A percentile compares a stretch with the other conserved stretches of the same genome.
These are phyloP conservation scores for Sporothrix phasma DNA, from an alignment of 2,329 filamentous ascomycete species.

Conservation along the genomic window DNA sequence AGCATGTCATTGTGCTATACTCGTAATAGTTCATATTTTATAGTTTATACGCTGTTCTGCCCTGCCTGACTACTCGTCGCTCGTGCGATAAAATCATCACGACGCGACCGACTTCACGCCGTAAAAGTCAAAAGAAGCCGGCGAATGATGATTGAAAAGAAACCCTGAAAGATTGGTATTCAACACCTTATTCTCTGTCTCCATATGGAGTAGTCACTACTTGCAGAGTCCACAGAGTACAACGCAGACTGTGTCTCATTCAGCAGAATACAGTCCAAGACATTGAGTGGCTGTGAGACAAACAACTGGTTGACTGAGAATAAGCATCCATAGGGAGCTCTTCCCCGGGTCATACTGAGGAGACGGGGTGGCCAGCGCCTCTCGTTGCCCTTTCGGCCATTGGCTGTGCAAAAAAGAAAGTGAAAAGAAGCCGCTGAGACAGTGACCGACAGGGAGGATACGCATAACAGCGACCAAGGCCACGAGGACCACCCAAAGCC, in stretches of 20 bases:
- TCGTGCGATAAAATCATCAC: neutral
- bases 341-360: neutral
- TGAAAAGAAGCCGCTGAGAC: conserved; percentile 1
- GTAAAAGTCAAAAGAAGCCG: neutral
- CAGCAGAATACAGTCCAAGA: neutral
- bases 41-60: too few relatives aligned
- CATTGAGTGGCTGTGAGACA: neutral
- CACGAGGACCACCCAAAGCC: neutral
- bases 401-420: neutral
- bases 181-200: too few relatives aligned
- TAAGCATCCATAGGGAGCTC: neutral
- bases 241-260: too few relatives aligned
- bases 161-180: neutral
- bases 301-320: neutral
- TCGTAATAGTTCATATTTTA: neutral
- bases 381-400: neutral
- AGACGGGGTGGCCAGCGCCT: neutral
- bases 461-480: neutral
- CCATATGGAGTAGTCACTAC: too few relatives aligned
- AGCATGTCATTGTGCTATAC: neutral
- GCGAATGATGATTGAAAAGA: neutral
- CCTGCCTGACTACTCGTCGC: neutral
- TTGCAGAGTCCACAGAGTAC: too few relatives aligned
- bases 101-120: neutral
- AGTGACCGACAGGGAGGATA: neutral